phyloP scores from a whole-genome alignment of 176 grass and related monocot genomes.

The Paspalum vaginatum region DNA sequence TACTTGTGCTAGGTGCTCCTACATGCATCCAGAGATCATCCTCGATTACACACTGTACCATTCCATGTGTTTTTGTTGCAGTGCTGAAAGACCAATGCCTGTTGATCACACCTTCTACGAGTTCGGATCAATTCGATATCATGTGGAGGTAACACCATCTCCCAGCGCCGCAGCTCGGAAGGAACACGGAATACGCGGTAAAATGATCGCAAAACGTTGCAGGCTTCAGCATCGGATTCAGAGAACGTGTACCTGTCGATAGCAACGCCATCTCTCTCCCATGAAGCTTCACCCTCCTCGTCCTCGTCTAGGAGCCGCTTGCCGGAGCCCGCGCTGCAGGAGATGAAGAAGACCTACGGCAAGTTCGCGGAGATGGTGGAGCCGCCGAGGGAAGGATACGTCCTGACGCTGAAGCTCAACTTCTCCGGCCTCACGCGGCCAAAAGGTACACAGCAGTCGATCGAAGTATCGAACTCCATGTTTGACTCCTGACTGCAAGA shows the following conservation, averaged over 20 bases:
- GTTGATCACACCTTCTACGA: constrained; percentile 89
- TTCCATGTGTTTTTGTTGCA: constrained; percentile 30
- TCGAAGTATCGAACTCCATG: too few species aligned
- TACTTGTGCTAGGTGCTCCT: too few species aligned
- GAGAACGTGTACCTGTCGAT: constrained; percentile 76
- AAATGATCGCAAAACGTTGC: constrained; percentile 1
- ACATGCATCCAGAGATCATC: neutral
- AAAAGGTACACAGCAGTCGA: constrained; percentile 37
- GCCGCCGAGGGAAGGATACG: constrained; percentile 65
- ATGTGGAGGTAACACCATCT: constrained; percentile 59
- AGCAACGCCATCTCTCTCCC: constrained; percentile 65
- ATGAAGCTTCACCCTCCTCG: constrained; percentile 39
- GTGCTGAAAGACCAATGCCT: constrained; percentile 57
- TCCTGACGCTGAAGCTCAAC: constrained; percentile 77
- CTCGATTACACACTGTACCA: neutral
- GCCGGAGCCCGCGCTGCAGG: constrained; percentile 64
- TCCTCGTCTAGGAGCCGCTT: constrained; percentile 24
- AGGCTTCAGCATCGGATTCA: constrained; percentile 65
- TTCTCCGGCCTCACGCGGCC: constrained; percentile 57
- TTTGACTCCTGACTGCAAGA: too few species aligned
- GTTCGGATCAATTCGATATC: constrained; percentile 68
- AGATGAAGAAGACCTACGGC: constrained; percentile 53
- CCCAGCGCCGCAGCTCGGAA: neutral
- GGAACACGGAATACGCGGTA: neutral
- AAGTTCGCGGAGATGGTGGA: constrained; percentile 62